Base-by-base conservation (phyloP, 768 basidiomycete genomes). In the Lyophyllum decastes region DNA sequence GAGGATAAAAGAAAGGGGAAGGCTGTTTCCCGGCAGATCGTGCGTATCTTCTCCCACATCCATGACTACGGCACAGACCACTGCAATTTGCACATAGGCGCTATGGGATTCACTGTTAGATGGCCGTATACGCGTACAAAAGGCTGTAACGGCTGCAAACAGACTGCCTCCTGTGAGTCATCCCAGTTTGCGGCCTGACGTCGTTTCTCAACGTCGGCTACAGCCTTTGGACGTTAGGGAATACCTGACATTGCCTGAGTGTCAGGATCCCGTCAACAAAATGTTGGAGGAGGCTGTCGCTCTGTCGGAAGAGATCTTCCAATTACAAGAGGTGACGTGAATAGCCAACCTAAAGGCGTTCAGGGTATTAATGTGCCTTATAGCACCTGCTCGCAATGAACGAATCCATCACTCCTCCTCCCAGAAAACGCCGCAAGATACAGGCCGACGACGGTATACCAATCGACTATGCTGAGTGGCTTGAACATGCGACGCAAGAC, bases 91-190 rank as follows among this genome's bases (percentile, higher is more conserved):
- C 25, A 51, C 57, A 55, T 51, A 98, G 94, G 77, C 79, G 2
- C 72, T 95, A 34, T 97, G 94, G 90, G 94, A 98, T 70, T 78
- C 82, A 4, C 78, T 98, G 35, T 79, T 98, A 26, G 92, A 97
- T 68, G 85, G 91, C n/a, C 85, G 96, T 34, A 98, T 98, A 69
- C 87, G 87, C 24, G 72, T 97, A 44, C 96, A 98, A 73, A 98
- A 95, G 75, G 82, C 88, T 22, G 77, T 86, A 45, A 66, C 77
- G 1, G 76, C 87, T 11, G 79, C 86, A 6, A 91, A 93, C 66
- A 75, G 75, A 49, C 77, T 97, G 6, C 88, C 91, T 33, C 66
- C 62, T 33, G 92, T 88, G 66, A 63, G 86, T 73, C 33, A 35
- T 19, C 11, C 7, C 27, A 4, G 16, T 4, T 14, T 33, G 19